Base-by-base conservation (phyloP, 176 grass and related monocot species). In the Musa troglodytarum region DNA sequence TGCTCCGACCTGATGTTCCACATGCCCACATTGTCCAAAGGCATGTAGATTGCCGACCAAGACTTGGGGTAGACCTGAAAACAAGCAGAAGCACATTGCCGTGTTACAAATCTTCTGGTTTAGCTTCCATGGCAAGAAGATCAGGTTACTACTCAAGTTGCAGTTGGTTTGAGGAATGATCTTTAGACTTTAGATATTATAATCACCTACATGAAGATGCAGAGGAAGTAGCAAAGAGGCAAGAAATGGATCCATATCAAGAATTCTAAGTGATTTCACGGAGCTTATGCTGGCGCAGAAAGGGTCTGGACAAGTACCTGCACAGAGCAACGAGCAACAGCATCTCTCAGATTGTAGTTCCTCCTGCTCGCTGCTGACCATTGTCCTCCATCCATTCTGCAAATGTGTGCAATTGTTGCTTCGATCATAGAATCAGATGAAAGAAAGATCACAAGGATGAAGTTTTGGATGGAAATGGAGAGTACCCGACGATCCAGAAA, bases 41-140 rank as follows among this genome's bases (percentile, higher is more conserved):
- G 71, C 71, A 74, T 74, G 71, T 74, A 74, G 22, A 74, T 74
- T 49, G 71, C 71, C n/a, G 71, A 74, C 71, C 71, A 74, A 26
- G 71, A 74, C 5, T 74, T 74, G 11, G 52, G 71, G 22, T 56
- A 74, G 3, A 74, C 71, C 71, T 73, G 71, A 19, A 73, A 20
- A 51, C 14, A 50, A 70, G 34, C 29, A 70, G 25, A 49, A 70
- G 19, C 43, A 52, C 10, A 51, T 6, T 21, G 14, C 14, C 12
- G 15, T 19, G 57, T 62, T 62, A 17, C 17, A 62, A 62, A 43
- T 43, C 34, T 43, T 62, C 57, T 4, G 3, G 34, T 43, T 43
- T 43, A 6, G 34, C 34, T 43, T 43, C 4, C 34, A 43, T 0
- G 34, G 34, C 6, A 43, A 43, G 34, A 43, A 6, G 34, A 43